These are phyloP conservation scores for Hansenula sp. DNA, from an alignment of 1,139 yeast genomes.

Conservation along the genomic window DNA sequence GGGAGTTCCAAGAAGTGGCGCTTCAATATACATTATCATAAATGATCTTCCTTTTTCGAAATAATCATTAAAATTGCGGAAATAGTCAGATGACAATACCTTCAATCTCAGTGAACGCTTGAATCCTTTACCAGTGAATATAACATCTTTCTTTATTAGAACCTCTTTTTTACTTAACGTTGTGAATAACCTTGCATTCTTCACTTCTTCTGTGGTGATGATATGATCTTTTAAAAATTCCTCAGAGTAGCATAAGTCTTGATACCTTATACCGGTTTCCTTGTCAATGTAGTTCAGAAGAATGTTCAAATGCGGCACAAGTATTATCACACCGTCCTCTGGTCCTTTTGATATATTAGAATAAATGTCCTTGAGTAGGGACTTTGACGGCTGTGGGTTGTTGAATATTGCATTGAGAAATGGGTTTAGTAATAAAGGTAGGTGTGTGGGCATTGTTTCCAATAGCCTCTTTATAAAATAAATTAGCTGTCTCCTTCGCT, in stretches of 20 bases:
- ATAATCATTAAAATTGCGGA: slow-evolving; percentile 42
- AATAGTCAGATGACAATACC: slow-evolving; percentile 40
- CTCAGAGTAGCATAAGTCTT: slow-evolving; percentile 57
- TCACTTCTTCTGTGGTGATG: slow-evolving; percentile 38
- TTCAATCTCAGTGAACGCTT: slow-evolving; percentile 41
- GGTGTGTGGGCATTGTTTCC: slow-evolving; percentile 28
- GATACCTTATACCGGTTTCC: slow-evolving; percentile 40
- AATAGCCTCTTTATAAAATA: background rate
- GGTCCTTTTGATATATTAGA: slow-evolving; percentile 27
- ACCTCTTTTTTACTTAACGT: slow-evolving; percentile 62
- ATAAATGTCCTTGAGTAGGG: slow-evolving; percentile 47
- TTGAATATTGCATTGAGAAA: slow-evolving; percentile 65
- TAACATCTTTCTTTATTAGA: slow-evolving; percentile 49
- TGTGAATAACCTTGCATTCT: slow-evolving; percentile 43
- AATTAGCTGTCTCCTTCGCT: background rate
- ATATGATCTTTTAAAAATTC: slow-evolving; percentile 75
- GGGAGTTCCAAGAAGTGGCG: slow-evolving; percentile 42
- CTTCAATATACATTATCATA: slow-evolving; percentile 50
- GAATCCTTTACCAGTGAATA: slow-evolving; percentile 59
- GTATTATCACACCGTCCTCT: slow-evolving; percentile 38
- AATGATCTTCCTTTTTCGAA: slow-evolving; percentile 47
- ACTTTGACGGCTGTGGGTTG: slow-evolving; percentile 50
- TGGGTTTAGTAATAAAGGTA: slow-evolving; percentile 54
- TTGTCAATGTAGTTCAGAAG: slow-evolving; percentile 51
- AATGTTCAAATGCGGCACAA: slow-evolving; percentile 58